Evolutionary conservation across 495 filamentous ascomycete species (phyloP).

Genomic region (Lichina pygmaea): DNA sequence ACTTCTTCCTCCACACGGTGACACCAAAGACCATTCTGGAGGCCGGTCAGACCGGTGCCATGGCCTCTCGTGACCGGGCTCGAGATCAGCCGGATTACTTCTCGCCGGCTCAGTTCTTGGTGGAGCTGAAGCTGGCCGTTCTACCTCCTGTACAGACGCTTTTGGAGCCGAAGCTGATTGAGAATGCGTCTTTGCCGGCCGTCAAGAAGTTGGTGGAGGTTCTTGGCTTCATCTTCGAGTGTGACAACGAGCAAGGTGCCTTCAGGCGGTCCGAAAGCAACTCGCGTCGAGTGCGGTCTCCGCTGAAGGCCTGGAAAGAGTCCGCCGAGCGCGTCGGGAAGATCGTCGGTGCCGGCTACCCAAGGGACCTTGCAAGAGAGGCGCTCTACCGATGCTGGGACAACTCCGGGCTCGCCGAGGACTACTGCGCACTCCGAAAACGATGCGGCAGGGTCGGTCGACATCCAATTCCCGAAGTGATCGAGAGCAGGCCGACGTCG

Average conservation of each 20-base stretch:
- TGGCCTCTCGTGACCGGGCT: slow-evolving; percentile 28
- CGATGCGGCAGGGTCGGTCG: slow-evolving; percentile 17
- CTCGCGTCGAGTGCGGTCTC: slow-evolving; percentile 12
- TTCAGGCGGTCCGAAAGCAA: slow-evolving; percentile 29
- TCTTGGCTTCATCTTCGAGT: slow-evolving; percentile 49
- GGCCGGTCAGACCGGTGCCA: slow-evolving; percentile 33
- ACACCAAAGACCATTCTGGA: slow-evolving; percentile 56
- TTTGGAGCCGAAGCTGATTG: slow-evolving; percentile 61
- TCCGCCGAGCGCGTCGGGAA: slow-evolving; percentile 12
- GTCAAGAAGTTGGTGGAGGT: slow-evolving; percentile 65
- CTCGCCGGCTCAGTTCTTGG: slow-evolving; percentile 47
- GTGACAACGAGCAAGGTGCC: slow-evolving; percentile 44
- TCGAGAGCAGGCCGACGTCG: slow-evolving; percentile 13
- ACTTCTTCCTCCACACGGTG: slow-evolving; percentile 49
- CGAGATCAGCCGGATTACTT: slow-evolving; percentile 37
- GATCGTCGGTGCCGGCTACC: slow-evolving; percentile 23
- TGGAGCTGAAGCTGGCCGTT: slow-evolving; percentile 64
- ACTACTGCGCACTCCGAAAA: slow-evolving; percentile 43
- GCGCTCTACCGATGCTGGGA: slow-evolving; percentile 64
- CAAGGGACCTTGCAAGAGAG: slow-evolving; percentile 38
- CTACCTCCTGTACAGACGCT: slow-evolving; percentile 52
- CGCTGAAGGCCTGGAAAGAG: slow-evolving; percentile 11
- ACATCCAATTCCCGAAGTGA: slow-evolving; percentile 31
- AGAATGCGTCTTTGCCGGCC: slow-evolving; percentile 46
- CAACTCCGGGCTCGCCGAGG: slow-evolving; percentile 24